Base-by-base conservation (phyloP, 2,329 filamentous ascomycete species). In the Aureobasidium melanogenum region DNA sequence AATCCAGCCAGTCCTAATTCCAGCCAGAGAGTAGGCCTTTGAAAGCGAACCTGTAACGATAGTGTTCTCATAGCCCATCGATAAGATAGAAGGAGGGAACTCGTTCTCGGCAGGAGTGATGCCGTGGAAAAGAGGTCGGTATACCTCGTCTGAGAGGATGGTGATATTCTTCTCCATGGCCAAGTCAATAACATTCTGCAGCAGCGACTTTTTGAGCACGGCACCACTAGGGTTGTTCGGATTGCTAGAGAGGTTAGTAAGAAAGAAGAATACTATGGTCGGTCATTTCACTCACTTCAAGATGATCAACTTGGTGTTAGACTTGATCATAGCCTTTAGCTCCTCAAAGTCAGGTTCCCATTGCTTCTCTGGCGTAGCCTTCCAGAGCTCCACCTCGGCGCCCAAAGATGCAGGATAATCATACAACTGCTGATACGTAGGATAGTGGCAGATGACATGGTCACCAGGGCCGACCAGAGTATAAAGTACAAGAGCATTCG, bases 151-250 rank as follows among this genome's bases (percentile, higher is more conserved):
- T 8, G 82, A 83, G 62, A 93, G 77, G 58, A 96, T 76, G 52
- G 82, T 83, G 60, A 94, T 85, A 59, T 81, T 78, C 39, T 83
- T 80, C 39, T 82, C 75, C 59, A 79, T 76, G 2, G 89, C 88
- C 60, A 92, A 74, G 3, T 82, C 77, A 39, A 89, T 76, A 64
- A 94, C 80, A 3, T 80, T 69, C 59, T 83, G 72, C 0, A 95
- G 78, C 14, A 84, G 79, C 1, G 79, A 71, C 47, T 80, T 84
- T 0, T 85, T 83, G 19, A 91, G 85, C 3, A 87, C 80, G 10
- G 85, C 83, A 6, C 91, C 89, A 0, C 87, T 92, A 0, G 91
- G 90, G 68, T 96, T 95, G 73, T 92, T 89, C 0, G 90, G 88
- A 67, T 91, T 93, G 72, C 87, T 84, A 69, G 70, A 15, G 24